Percentiles rank a stretch among this genome's conserved stretches.
Evolutionary conservation across 306 rosid genomes (phyloP).

Genomic region (Rosa multiflora): DNA sequence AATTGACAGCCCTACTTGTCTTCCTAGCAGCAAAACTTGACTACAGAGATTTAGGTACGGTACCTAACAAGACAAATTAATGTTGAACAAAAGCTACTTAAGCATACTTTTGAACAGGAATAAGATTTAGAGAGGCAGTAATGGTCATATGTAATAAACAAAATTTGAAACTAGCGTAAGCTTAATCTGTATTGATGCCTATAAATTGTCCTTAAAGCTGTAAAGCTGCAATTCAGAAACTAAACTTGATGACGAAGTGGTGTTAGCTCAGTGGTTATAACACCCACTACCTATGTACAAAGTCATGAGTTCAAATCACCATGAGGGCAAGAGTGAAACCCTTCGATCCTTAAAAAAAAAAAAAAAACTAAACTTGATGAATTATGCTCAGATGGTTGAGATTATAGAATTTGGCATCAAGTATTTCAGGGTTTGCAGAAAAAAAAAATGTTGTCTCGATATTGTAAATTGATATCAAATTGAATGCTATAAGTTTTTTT

Average conservation of each 20-base stretch:
- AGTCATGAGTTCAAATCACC: no score
- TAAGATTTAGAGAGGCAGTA: neutral
- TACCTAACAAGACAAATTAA: neutral
- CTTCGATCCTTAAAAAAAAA: no score
- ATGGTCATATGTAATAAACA: neutral
- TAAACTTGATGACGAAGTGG: neutral
- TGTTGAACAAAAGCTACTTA: neutral
- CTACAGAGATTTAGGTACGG: neutral
- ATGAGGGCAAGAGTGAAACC: no score
- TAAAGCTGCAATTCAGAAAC: neutral
- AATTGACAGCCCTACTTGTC: no score
- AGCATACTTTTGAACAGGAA: neutral
- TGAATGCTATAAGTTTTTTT: neutral
- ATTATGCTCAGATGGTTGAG: neutral
- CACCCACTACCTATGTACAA: no score
- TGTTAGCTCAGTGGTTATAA: no score
- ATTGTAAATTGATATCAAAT: neutral
- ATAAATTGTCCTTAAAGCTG: neutral
- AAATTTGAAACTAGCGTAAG: neutral
- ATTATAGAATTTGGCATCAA: neutral
- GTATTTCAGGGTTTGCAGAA: neutral
- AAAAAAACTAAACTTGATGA: neutral
- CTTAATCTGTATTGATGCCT: neutral
- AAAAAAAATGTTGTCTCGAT: neutral
- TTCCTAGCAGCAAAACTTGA: constrained; percentile 5